Evolutionary conservation across 768 basidiomycete species (phyloP), one percentile per base, ranked within the genome.

Genomic region (Amanita pseudoporphyria): DNA sequence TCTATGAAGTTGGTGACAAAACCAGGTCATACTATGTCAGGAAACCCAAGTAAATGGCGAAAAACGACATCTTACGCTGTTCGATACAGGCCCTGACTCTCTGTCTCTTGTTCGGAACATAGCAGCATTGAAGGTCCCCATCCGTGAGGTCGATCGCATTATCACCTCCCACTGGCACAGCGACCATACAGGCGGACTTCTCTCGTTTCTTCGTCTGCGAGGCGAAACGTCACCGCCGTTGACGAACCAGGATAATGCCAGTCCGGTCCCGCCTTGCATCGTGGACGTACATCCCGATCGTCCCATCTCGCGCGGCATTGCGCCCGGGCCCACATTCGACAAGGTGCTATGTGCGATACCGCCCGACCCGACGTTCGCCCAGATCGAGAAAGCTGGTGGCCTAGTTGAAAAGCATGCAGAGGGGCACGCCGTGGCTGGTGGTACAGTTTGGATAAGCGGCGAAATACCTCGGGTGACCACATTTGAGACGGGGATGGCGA

Each of bases 41-140:
- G 76, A 84, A 71, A 86, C 81, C 2, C 71, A 74, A 51, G 62
- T 73, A 21, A 57, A 69, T 19, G 79, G 66, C 18, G 62, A 70
- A 36, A 48, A 62, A 51, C 58, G 69, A 3, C 75, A 78, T 47
- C 65, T 73, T n/a, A 80, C 79, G 13, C 71, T 92, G 31, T 89
- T 93, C 59, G 90, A 93, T 65, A 82, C 86, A 13, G 90, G 90
- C 0, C 90, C 89, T 7, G 89, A 92, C 59, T 77, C 78, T 13
- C 70, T 68, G 19, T 81, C 84, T 22, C 78, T 93, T 54, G 74
- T 79, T n/a, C 79, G 86, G 45, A 92, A 91, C 63, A 61, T 81
- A 21, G 63, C 63, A 5, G 77, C 81, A 3, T 71, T 92, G 71
- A 68, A 78, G 18, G 59, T 79, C 1, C 73, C 76, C 2, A 62